Percentiles rank a stretch among this genome's conserved stretches.
Evolutionary conservation across 345 rosid species (phyloP).

Genomic region (Eucalyptus victrix): DNA sequence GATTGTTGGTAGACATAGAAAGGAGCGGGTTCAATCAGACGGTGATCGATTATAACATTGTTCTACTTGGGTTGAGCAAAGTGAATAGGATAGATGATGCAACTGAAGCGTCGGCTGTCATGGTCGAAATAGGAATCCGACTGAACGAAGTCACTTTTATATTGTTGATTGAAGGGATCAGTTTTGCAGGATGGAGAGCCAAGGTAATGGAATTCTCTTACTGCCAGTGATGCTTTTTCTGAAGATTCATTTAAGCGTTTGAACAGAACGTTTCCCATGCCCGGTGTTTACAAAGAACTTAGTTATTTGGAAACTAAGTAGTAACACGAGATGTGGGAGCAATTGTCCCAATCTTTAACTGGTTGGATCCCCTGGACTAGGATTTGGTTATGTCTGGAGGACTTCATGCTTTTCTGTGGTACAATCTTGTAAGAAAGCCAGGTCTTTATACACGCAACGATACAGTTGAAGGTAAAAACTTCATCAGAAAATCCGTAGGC

Average conservation of each 20-base stretch:
- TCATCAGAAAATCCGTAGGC: not conserved
- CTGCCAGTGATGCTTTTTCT: slow-evolving; percentile 34
- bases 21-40: slow-evolving; percentile 37
- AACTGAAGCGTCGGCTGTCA: slow-evolving; percentile 36
- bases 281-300: slow-evolving; percentile 38
- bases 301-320: slow-evolving; percentile 5
- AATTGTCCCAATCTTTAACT: not conserved
- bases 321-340: not conserved
- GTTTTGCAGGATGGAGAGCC: slow-evolving; percentile 53
- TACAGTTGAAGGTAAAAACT: not conserved
- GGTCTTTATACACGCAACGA: not conserved
- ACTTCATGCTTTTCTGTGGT: not conserved
- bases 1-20: slow-evolving; percentile 58
- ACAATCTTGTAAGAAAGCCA: not conserved
- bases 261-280: slow-evolving; percentile 48
- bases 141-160: slow-evolving; percentile 67
- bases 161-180: slow-evolving; percentile 54
- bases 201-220: slow-evolving; percentile 54
- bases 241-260: slow-evolving; percentile 37
- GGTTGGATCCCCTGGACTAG: not conserved
- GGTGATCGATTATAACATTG: slow-evolving; percentile 57
- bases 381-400: not conserved
- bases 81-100: slow-evolving; percentile 50
- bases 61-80: slow-evolving; percentile 69
- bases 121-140: slow-evolving; percentile 50